phyloP scores from a whole-genome alignment of 306 rosid species.

The Vicia faba region DNA sequence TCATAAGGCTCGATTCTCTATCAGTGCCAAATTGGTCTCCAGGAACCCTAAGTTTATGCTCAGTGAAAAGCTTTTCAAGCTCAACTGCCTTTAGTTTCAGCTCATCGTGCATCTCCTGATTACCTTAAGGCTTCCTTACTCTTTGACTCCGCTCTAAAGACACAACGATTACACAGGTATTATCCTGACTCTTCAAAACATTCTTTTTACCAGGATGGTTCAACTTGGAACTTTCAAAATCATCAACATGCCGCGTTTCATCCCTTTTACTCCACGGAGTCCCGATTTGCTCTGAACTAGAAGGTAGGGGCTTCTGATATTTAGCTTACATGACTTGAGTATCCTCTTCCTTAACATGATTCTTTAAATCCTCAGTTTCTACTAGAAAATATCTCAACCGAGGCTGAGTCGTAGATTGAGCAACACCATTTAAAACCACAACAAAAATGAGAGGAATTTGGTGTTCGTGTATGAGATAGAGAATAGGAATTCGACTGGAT shows the following conservation, averaged over 20 bases:
- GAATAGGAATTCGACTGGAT: no score
- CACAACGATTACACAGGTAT: neutral
- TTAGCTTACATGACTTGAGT: slow-evolving; percentile 59
- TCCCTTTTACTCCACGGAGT: slow-evolving; percentile 56
- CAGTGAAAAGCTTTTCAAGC: slow-evolving; percentile 95
- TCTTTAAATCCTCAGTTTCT: slow-evolving; percentile 38
- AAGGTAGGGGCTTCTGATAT: slow-evolving; percentile 38
- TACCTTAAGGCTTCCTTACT: slow-evolving; percentile 81
- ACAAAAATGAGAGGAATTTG: slow-evolving; percentile 37
- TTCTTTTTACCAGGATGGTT: slow-evolving; percentile 54
- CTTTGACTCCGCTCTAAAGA: slow-evolving; percentile 70
- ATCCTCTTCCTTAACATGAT: slow-evolving; percentile 36
- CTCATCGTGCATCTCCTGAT: slow-evolving; percentile 88
- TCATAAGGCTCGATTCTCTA: slow-evolving; percentile 63
- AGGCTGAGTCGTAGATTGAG: slow-evolving; percentile 54
- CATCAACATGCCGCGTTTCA: slow-evolving; percentile 44
- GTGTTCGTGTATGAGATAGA: no score
- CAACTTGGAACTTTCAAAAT: slow-evolving; percentile 51
- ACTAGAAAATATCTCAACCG: slow-evolving; percentile 47
- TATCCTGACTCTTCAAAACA: slow-evolving; percentile 51
- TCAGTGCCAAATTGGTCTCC: slow-evolving; percentile 74
- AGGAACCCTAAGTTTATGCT: slow-evolving; percentile 94
- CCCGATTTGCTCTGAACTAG: slow-evolving; percentile 28
- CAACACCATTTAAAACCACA: slow-evolving; percentile 47
- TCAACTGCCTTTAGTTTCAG: slow-evolving; percentile 94